Conservation (phyloP, 345 rosid genomes). For the Eucalyptus caleyi region DNA sequence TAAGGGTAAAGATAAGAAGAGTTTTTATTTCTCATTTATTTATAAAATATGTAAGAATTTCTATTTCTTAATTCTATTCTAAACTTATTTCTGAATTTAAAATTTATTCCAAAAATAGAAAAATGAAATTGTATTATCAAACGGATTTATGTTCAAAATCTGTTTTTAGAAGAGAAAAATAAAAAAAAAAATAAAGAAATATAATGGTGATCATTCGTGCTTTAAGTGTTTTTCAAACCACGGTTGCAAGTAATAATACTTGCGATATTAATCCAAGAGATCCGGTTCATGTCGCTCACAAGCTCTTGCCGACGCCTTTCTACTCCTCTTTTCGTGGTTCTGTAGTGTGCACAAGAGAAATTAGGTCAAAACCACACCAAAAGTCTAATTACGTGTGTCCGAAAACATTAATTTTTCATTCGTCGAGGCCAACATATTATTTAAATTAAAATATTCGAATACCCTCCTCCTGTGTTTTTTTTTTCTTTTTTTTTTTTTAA, state of each 20-base stretch:
- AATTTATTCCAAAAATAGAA: too few relatives aligned
- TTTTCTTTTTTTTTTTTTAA: too few relatives aligned
- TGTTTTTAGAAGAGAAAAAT: too few relatives aligned
- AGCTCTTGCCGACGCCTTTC: background rate
- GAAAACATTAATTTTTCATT: background rate
- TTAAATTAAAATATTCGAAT: background rate
- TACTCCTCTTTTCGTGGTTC: background rate
- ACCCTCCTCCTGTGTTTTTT: background rate
- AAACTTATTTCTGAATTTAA: too few relatives aligned
- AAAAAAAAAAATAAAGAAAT: too few relatives aligned
- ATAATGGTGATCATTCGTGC: too few relatives aligned
- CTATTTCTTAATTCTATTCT: too few relatives aligned
- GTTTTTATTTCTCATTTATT: too few relatives aligned
- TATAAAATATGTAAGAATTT: too few relatives aligned
- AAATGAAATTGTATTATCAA: too few relatives aligned
- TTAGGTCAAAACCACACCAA: background rate
- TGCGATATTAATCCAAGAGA: background rate
- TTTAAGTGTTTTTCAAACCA: background rate
- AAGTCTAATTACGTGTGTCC: background rate
- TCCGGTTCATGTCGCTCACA: background rate
- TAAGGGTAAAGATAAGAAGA: too few relatives aligned
- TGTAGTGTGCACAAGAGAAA: background rate
- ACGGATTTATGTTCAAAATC: fast-evolving
- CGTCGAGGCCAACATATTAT: background rate
- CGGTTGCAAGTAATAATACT: background rate